Percentiles rank a stretch among this genome's conserved stretches.
phyloP scores from a whole-genome alignment of 208 protist genomes.

The Trypanosoma platydactyli region DNA sequence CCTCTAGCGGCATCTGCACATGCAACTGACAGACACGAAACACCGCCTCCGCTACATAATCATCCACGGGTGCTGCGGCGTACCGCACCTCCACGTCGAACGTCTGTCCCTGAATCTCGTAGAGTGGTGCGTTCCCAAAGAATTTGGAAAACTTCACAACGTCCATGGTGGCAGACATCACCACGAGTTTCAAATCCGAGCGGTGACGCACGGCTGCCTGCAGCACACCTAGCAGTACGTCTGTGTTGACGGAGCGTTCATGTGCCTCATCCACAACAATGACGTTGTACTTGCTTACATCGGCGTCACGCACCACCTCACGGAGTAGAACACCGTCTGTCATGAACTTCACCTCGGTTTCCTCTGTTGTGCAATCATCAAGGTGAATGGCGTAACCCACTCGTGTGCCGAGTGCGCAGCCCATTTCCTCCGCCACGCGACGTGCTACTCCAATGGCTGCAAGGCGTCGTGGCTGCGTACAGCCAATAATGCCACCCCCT shows the following conservation, averaged over 20 bases:
- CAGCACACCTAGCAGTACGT: conserved; percentile 97
- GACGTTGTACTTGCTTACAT: conserved; percentile 92
- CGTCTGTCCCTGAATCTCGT: conserved; percentile 97
- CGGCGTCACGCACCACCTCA: conserved; percentile 89
- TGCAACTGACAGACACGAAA: conserved; percentile 85
- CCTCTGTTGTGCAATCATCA: conserved; percentile 77
- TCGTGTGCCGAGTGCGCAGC: conserved; percentile 67
- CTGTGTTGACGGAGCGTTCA: conserved; percentile 96
- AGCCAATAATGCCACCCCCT: conserved; percentile 51
- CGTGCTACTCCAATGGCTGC: conserved; percentile 93
- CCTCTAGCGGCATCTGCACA: conserved; percentile 81
- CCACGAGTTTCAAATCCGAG: conserved; percentile 98
- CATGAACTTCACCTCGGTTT: conserved; percentile 95
- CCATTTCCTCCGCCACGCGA: conserved; percentile 94
- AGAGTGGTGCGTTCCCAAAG: conserved; percentile 96
- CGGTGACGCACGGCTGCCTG: conserved; percentile 78
- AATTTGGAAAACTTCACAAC: conserved; percentile 96
- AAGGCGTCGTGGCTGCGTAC: conserved; percentile 96
- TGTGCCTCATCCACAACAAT: conserved; percentile 99
- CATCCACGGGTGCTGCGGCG: conserved; percentile 81
- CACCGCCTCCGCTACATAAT: conserved; percentile 79
- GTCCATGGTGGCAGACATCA: conserved; percentile 99
- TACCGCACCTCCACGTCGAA: conserved; percentile 88
- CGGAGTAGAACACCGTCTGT: conserved; percentile 97
- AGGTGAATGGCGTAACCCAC: conserved; percentile 95